Evolutionary conservation across 305 asterid species (phyloP).

Genomic region (Plantago coronopus): DNA sequence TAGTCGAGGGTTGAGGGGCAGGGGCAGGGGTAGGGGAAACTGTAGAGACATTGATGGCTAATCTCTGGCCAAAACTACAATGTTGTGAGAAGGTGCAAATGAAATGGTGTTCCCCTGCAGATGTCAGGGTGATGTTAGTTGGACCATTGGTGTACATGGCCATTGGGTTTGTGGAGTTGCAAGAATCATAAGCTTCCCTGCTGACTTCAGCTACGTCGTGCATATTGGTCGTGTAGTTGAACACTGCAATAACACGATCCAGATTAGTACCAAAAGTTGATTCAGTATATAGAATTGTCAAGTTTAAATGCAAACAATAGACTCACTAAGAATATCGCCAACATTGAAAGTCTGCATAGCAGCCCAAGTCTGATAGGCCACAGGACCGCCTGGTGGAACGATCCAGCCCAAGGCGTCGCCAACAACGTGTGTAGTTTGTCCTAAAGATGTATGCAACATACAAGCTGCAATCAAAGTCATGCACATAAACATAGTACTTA

Average conservation of each 20-base stretch:
- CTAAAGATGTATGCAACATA: slow-evolving; percentile 35
- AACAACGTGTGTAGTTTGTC: slow-evolving; percentile 59
- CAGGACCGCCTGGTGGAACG: slow-evolving; percentile 53
- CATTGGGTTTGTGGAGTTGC: slow-evolving; percentile 42
- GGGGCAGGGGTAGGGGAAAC: slow-evolving; percentile 33
- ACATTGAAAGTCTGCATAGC: slow-evolving; percentile 35
- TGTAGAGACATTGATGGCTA: slow-evolving; percentile 55
- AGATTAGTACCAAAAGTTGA: slow-evolving; percentile 1
- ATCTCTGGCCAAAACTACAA: slow-evolving; percentile 43
- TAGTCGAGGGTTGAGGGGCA: slow-evolving; percentile 32
- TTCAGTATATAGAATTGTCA: no score
- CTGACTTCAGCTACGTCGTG: slow-evolving; percentile 52
- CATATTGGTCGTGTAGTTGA: slow-evolving; percentile 36
- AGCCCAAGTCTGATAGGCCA: slow-evolving; percentile 59
- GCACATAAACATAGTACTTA: slow-evolving; percentile 17
- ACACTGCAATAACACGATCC: slow-evolving; percentile 25
- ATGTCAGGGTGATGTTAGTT: slow-evolving; percentile 33
- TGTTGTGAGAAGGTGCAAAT: slow-evolving; percentile 42
- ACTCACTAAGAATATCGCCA: slow-evolving; percentile 58
- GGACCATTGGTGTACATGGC: slow-evolving; percentile 38
- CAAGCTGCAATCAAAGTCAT: slow-evolving; percentile 32
- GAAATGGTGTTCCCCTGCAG: slow-evolving; percentile 50
- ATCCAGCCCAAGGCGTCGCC: slow-evolving; percentile 62
- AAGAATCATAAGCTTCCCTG: slow-evolving; percentile 35
- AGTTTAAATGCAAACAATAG: no score